phyloP scores from a whole-genome alignment of 805 yeast species.

The Saccharomycopsis sp. region DNA sequence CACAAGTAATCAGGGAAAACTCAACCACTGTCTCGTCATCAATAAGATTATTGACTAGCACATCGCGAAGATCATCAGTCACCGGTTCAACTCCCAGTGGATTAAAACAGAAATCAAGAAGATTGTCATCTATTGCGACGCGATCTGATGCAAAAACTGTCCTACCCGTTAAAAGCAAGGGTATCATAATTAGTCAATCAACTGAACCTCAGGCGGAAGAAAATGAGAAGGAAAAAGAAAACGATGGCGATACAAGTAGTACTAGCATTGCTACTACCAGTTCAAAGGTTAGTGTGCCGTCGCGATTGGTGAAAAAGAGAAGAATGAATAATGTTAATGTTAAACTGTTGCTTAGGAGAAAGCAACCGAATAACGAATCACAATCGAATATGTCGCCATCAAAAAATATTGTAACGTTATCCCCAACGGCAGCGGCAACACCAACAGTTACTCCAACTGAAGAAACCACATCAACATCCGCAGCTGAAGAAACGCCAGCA shows the following conservation, averaged over 20 bases:
- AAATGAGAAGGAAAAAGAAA: background rate
- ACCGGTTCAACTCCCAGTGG: background rate
- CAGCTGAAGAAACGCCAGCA: background rate
- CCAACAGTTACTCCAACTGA: background rate
- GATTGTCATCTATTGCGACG: constrained; percentile 8
- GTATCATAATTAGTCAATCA: no score
- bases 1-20: no score
- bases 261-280: background rate
- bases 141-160: constrained; percentile 1
- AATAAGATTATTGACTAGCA: constrained; percentile 1
- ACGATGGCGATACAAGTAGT: background rate
- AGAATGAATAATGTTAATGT: background rate
- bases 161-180: no score
- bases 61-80: constrained; percentile 2
- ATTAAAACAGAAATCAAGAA: background rate
- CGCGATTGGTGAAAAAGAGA: background rate
- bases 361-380: no score
- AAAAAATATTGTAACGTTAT: background rate
- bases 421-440: constrained; percentile 1
- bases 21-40: background rate
- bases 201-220: background rate
- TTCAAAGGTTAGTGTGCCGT: background rate
- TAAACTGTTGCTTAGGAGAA: background rate
- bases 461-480: background rate
- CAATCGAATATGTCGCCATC: no score